Evolutionary conservation across 139 green algal species (phyloP).

Genomic region (Pseudopediastrum boryanum): DNA sequence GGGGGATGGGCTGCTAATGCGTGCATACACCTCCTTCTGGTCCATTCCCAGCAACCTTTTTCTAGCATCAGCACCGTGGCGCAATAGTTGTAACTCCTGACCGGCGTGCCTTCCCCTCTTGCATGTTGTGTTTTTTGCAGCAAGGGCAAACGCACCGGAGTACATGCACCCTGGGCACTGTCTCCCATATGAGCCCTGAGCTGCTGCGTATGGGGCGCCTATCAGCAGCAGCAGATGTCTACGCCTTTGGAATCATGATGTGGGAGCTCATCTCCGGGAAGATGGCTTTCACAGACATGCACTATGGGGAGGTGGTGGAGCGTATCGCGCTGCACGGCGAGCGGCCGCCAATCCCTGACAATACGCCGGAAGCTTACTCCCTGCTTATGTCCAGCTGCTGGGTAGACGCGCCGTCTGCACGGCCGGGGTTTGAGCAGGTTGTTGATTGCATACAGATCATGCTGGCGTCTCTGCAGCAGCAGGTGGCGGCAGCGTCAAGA

Average conservation of each 20-base stretch:
- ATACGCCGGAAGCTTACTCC: background rate
- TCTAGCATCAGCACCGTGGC: too few species aligned
- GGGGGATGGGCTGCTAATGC: too few species aligned
- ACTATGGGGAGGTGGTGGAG: conserved; percentile 7
- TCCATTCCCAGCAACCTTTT: too few species aligned
- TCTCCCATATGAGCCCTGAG: conserved; percentile 26
- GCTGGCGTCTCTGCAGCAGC: background rate
- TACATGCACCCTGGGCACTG: too few species aligned
- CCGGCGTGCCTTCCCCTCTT: too few species aligned
- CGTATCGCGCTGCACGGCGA: background rate
- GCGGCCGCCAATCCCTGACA: background rate
- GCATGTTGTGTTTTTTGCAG: too few species aligned
- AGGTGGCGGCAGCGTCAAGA: too few species aligned
- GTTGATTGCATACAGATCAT: background rate
- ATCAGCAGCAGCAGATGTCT: conserved; percentile 32
- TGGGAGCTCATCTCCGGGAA: conserved; percentile 34
- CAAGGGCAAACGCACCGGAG: too few species aligned
- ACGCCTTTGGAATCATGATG: conserved; percentile 44
- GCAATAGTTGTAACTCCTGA: too few species aligned
- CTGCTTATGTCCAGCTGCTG: background rate
- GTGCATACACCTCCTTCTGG: too few species aligned
- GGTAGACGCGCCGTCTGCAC: background rate
- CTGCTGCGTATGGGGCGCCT: conserved; percentile 31
- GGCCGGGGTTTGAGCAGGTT: background rate
- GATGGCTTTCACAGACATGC: background rate